These are phyloP conservation scores for Aspergillus spinulosporus DNA, from an alignment of 2,329 filamentous ascomycete genomes.

Conservation along the genomic window DNA sequence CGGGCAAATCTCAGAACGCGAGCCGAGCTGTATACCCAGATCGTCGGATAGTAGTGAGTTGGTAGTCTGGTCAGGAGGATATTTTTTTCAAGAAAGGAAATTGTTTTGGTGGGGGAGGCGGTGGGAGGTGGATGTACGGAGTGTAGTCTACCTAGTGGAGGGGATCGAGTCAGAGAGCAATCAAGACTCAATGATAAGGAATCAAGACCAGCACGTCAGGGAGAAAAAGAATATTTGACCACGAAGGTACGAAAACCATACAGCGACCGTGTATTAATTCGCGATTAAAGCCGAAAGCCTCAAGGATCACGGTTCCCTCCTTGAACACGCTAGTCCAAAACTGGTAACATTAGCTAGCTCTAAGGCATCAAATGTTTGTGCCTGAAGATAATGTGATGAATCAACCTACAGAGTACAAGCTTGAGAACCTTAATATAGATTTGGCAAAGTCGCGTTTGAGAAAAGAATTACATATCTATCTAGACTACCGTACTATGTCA, in stretches of 20 bases:
- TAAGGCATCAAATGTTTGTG: conserved; percentile 1
- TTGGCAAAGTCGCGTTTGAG: not conserved
- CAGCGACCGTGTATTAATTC: not conserved
- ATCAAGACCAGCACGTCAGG: not conserved
- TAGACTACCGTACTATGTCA: conserved; percentile 5
- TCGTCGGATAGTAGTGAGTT: conserved; percentile 15
- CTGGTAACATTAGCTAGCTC: conserved; percentile 12
- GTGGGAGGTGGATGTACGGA: conserved; percentile 16
- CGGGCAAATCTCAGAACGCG: conserved; percentile 14
- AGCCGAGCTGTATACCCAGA: conserved; percentile 20
- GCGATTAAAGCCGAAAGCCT: conserved; percentile 1
- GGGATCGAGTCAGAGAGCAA: not conserved
- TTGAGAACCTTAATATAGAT: too few species aligned
- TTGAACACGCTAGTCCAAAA: conserved; percentile 21
- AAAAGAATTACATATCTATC: conserved; percentile 2
- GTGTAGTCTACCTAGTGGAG: not conserved
- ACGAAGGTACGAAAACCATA: not conserved
- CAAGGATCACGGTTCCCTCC: not conserved
- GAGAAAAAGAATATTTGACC: not conserved
- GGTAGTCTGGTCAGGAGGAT: conserved; percentile 20
- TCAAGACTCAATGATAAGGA: not conserved
- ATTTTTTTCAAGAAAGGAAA: conserved; percentile 21
- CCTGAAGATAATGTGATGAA: not conserved
- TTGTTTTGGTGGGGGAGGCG: conserved; percentile 26
- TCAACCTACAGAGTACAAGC: not conserved